Evolutionary conservation across 2,329 filamentous ascomycete species (phyloP).

Genomic region (Fusarium sp.): DNA sequence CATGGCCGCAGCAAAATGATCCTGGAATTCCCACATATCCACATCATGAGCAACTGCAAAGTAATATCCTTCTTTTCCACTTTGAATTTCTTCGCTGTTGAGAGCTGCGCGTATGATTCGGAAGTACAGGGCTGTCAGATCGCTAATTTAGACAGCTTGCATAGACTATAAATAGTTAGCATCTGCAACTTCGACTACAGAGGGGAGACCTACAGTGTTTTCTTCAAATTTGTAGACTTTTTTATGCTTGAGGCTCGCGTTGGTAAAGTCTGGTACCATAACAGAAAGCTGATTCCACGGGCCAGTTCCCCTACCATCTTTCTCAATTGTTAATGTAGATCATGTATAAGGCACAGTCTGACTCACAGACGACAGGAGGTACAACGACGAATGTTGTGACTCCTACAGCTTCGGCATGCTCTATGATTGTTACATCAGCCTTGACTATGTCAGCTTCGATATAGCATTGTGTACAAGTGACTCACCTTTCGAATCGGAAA

Average conservation of each 20-base stretch:
- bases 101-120: not conserved
- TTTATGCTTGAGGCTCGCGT: not conserved
- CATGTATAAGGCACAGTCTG: fast-evolving
- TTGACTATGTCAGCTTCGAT: not conserved
- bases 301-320: not conserved
- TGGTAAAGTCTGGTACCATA: not conserved
- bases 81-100: fast-evolving
- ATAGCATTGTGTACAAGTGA: fast-evolving
- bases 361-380: not conserved
- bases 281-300: not conserved
- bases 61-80: not conserved
- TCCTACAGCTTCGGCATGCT: not conserved
- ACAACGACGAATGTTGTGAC: not conserved
- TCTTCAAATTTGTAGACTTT: not conserved
- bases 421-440: not conserved
- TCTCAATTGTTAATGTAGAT: fast-evolving
- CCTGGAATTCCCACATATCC: not conserved
- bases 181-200: fast-evolving
- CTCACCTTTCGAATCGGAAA: not conserved
- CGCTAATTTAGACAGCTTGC: not conserved
- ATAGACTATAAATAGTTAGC: not conserved
- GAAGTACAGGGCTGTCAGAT: not conserved
- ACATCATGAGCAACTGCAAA: not conserved
- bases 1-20: not conserved
- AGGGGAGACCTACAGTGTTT: not conserved